A percentile compares a stretch with the other conserved stretches of the same genome.
Conservation (phyloP, 208 protist species). For the Crithidia brevicula region DNA sequence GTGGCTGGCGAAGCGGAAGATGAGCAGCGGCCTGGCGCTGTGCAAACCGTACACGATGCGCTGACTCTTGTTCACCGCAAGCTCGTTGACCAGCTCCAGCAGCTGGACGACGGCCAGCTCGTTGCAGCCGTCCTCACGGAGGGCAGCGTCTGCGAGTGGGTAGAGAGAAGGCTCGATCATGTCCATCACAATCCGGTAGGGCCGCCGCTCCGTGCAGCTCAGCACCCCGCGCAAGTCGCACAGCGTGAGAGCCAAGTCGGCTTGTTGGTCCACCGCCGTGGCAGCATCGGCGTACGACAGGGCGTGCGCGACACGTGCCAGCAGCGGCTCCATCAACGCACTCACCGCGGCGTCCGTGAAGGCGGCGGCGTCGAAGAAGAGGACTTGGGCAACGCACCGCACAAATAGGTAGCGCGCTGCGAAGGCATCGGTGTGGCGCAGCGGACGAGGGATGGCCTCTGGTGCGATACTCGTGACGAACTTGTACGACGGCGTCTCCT, state of each 20-base stretch:
- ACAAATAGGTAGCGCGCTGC: constrained; percentile 39
- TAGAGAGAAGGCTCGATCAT: constrained; percentile 35
- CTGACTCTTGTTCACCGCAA: constrained; percentile 45
- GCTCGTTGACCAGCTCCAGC: constrained; percentile 41
- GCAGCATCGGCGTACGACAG: neutral
- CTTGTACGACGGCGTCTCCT: constrained; percentile 26
- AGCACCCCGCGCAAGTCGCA: constrained; percentile 48
- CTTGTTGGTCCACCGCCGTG: neutral
- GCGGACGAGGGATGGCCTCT: constrained; percentile 16
- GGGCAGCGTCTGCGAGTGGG: constrained; percentile 25
- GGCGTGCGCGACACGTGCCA: constrained; percentile 12
- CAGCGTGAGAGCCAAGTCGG: constrained; percentile 19
- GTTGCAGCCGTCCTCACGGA: constrained; percentile 15
- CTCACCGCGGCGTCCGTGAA: constrained; percentile 24
- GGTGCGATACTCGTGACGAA: constrained; percentile 20
- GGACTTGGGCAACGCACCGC: constrained; percentile 40
- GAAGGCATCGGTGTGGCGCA: constrained; percentile 21
- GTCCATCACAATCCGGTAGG: constrained; percentile 40
- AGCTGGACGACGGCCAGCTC: constrained; percentile 25
- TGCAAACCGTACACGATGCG: constrained; percentile 44
- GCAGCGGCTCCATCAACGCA: constrained; percentile 27
- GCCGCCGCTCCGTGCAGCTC: constrained; percentile 37
- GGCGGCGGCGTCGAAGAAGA: constrained; percentile 26
- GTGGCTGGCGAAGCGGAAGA: constrained; percentile 35
- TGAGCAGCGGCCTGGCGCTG: constrained; percentile 21